These are phyloP conservation scores for Fragaria iinumae DNA, from an alignment of 306 rosid genomes.

Conservation along the genomic window DNA sequence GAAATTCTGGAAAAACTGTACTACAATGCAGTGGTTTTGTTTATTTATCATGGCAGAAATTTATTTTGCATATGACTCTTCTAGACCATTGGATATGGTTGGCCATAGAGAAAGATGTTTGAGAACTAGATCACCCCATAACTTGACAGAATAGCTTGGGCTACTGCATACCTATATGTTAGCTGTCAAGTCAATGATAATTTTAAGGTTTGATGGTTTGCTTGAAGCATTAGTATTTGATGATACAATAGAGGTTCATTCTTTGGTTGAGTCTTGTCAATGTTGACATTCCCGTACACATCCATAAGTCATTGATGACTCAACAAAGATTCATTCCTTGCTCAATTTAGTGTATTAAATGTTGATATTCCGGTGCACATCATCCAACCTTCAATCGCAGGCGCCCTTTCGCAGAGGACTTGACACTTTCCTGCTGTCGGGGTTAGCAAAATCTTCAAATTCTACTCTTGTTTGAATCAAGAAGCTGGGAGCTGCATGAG, in stretches of 20 bases:
- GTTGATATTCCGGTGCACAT: no score
- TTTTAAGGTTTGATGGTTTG: background rate
- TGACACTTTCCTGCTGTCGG: background rate
- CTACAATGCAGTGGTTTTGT: no score
- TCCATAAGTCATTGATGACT: background rate
- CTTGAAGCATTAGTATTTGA: background rate
- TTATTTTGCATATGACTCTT: no score
- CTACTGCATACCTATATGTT: background rate
- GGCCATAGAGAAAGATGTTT: no score
- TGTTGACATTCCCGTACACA: background rate
- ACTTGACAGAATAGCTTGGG: background rate
- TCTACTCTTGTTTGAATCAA: background rate
- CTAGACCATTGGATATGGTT: no score
- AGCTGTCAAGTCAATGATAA: background rate
- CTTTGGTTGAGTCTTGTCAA: background rate
- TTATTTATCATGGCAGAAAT: no score
- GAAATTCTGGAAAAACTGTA: no score
- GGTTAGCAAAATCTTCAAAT: background rate
- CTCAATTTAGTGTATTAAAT: no score
- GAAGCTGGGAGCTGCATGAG: background rate
- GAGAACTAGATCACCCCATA: no score
- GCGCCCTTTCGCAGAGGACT: background rate
- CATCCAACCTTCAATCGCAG: background rate
- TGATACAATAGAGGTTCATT: background rate
- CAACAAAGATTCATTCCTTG: background rate